These are phyloP conservation scores for Knufia petricola DNA, from an alignment of 2,329 filamentous ascomycete genomes.

Conservation along the genomic window DNA sequence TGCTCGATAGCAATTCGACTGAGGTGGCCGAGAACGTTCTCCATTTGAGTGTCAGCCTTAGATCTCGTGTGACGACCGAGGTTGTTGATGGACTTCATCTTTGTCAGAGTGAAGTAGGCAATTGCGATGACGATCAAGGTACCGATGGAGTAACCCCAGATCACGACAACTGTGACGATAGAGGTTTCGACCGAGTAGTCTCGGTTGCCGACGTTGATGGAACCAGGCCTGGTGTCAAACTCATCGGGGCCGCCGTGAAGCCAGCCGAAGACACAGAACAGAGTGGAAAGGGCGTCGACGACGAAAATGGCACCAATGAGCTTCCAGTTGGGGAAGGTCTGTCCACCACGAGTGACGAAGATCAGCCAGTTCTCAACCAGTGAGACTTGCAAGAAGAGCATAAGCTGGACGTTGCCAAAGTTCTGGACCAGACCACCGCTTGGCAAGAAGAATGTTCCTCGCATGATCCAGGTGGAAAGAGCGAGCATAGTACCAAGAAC, in stretches of 20 bases:
- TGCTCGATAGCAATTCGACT: conserved; percentile 44
- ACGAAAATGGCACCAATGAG: conserved; percentile 60
- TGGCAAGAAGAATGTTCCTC: conserved; percentile 57
- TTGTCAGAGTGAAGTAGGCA: conserved; percentile 41
- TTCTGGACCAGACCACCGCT: conserved; percentile 66
- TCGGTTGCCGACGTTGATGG: neutral
- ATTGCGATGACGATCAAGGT: conserved; percentile 45
- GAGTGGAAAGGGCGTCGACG: conserved; percentile 61
- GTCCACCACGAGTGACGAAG: conserved; percentile 82
- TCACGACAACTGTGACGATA: conserved; percentile 45
- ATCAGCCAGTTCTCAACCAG: conserved; percentile 95
- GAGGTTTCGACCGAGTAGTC: conserved; percentile 26
- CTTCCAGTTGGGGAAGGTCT: conserved; percentile 67
- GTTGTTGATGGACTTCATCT: conserved; percentile 39
- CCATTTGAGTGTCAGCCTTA: conserved; percentile 43
- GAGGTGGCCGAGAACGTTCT: conserved; percentile 44
- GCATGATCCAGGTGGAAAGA: conserved; percentile 62
- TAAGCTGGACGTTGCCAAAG: conserved; percentile 64
- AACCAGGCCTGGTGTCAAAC: conserved; percentile 30
- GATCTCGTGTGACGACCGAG: conserved; percentile 44
- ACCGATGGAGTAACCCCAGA: conserved; percentile 46
- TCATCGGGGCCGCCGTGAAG: conserved; percentile 45
- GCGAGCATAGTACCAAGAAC: conserved; percentile 60
- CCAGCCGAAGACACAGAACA: conserved; percentile 67
- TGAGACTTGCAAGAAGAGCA: conserved; percentile 82